These are phyloP conservation scores for Usnea hakonensis DNA, from an alignment of 495 filamentous ascomycete species.

Conservation along the genomic window DNA sequence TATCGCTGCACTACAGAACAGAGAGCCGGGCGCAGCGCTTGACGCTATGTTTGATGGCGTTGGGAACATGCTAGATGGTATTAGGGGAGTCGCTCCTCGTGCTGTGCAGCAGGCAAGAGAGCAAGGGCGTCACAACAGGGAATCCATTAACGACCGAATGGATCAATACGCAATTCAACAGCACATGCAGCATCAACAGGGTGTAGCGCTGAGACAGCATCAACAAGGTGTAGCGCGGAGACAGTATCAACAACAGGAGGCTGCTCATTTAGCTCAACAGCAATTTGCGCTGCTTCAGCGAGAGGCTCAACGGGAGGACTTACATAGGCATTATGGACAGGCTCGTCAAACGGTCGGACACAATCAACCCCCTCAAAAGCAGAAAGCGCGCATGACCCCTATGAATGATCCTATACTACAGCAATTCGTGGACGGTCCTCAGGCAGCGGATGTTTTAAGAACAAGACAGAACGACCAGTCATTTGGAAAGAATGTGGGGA, in stretches of 20 bases:
- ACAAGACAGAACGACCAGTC: not conserved
- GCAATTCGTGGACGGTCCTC: not conserved
- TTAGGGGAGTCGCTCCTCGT: not conserved
- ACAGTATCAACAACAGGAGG: not conserved
- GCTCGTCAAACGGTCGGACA: not conserved
- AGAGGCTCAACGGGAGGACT: not conserved
- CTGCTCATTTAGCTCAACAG: not conserved
- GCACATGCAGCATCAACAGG: not conserved
- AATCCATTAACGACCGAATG: too few relatives aligned
- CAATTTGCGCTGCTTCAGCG: not conserved
- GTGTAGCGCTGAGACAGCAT: too few relatives aligned
- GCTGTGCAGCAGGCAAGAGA: constrained; percentile 1
- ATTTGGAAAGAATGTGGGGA: not conserved
- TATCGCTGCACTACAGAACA: not conserved
- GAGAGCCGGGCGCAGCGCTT: not conserved
- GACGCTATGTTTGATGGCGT: not conserved
- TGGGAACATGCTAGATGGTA: not conserved
- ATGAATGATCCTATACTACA: not conserved
- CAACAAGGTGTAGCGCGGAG: too few relatives aligned
- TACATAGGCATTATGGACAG: not conserved
- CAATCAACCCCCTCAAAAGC: not conserved
- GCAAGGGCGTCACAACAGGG: too few relatives aligned
- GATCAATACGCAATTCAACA: not conserved
- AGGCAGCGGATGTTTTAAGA: not conserved
- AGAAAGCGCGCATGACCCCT: not conserved